phyloP scores from a whole-genome alignment of 148 eudicot species.

The Fagopyrum esculentum region DNA sequence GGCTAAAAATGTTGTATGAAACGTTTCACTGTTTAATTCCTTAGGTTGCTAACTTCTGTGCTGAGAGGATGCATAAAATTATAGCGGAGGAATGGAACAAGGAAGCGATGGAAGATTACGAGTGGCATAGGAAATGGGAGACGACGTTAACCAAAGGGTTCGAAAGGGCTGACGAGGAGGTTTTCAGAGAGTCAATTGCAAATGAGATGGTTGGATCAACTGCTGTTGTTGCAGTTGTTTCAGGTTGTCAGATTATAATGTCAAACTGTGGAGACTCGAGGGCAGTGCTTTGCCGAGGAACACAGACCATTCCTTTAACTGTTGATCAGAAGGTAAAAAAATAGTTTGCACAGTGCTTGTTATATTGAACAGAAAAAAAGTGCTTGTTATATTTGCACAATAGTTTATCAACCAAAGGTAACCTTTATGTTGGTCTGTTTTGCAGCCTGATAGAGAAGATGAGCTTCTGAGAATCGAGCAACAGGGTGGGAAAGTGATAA shows the following conservation, averaged over 20 bases:
- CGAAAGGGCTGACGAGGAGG: constrained; percentile 47
- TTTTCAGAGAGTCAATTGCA: constrained; percentile 31
- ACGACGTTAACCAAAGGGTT: constrained; percentile 39
- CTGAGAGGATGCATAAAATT: constrained; percentile 55
- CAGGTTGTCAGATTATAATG: constrained; percentile 66
- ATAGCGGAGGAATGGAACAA: constrained; percentile 48
- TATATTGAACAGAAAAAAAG: too few relatives aligned
- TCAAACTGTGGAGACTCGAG: constrained; percentile 88
- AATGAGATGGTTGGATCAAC: constrained; percentile 74
- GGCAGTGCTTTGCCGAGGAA: constrained; percentile 66
- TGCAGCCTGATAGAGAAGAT: constrained; percentile 75
- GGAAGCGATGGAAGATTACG: constrained; percentile 21
- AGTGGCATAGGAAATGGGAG: constrained; percentile 64
- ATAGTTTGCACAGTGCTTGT: background rate
- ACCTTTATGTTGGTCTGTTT: constrained; percentile 15
- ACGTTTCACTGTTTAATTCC: background rate
- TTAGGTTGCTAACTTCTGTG: constrained; percentile 68
- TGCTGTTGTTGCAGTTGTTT: constrained; percentile 68
- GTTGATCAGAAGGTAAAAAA: constrained; percentile 70
- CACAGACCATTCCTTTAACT: constrained; percentile 55
- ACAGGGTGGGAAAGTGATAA: constrained; percentile 61
- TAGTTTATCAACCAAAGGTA: constrained; percentile 14
- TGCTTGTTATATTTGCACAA: background rate
- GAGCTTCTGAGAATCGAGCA: constrained; percentile 63
- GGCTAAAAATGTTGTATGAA: background rate